A percentile compares a stretch with the other conserved stretches of the same genome.
Evolutionary conservation across 768 basidiomycete species (phyloP).

Genomic region (Sutorius australiensis): DNA sequence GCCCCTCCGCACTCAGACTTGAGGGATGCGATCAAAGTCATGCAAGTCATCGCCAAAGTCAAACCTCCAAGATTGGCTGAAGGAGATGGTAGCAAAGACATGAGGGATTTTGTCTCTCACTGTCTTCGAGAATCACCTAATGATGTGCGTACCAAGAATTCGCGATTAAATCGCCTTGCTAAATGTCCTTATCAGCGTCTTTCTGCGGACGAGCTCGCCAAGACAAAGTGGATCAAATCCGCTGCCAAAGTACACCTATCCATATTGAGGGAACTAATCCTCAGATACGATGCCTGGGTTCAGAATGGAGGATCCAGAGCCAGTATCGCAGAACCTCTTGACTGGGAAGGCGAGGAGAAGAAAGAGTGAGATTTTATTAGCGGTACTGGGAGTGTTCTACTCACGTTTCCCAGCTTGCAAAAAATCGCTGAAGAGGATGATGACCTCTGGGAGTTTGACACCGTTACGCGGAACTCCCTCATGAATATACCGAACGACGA

Average conservation of each 20-base stretch:
- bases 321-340: slow-evolving; percentile 68
- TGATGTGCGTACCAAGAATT: slow-evolving; percentile 50
- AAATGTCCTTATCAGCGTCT: slow-evolving; percentile 53
- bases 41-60: slow-evolving; percentile 83
- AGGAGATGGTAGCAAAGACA: slow-evolving; percentile 73
- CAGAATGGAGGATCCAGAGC: slow-evolving; percentile 65
- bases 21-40: slow-evolving; percentile 75
- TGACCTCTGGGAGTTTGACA: slow-evolving; percentile 76
- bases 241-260: slow-evolving; percentile 62
- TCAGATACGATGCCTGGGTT: slow-evolving; percentile 71
- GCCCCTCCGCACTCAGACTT: slow-evolving; percentile 89
- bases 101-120: slow-evolving; percentile 81
- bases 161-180: neutral
- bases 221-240: slow-evolving; percentile 87
- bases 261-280: slow-evolving; percentile 74
- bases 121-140: slow-evolving; percentile 79
- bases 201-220: slow-evolving; percentile 83
- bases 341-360: slow-evolving; percentile 70
- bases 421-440: slow-evolving; percentile 26
- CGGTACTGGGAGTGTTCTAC: neutral
- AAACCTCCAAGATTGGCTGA: slow-evolving; percentile 81
- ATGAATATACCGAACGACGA: slow-evolving; percentile 23
- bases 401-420: slow-evolving; percentile 19
- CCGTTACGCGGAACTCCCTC: slow-evolving; percentile 46
- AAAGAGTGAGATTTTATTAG: slow-evolving; percentile 37